These are phyloP conservation scores for Xylaria sp. DNA, from an alignment of 2,329 filamentous ascomycete genomes.

Conservation along the genomic window DNA sequence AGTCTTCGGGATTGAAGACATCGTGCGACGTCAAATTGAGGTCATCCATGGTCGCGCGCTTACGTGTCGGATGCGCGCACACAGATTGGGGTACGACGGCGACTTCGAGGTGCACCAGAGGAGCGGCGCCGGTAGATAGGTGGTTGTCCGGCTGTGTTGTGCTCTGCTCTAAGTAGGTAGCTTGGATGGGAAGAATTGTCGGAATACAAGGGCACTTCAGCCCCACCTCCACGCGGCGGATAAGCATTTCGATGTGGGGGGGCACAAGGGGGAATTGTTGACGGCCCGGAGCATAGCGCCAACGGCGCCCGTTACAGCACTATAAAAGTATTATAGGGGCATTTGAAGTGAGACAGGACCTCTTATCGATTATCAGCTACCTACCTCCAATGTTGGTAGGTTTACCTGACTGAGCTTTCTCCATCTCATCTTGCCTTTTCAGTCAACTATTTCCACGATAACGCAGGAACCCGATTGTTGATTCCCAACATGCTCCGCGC, in stretches of 20 bases:
- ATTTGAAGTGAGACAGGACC: background rate
- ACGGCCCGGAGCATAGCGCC: background rate
- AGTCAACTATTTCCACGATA: slow-evolving; percentile 3
- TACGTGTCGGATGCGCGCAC: slow-evolving; percentile 20
- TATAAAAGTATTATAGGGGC: background rate
- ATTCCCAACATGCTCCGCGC: slow-evolving; percentile 10
- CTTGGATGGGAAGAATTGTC: slow-evolving; percentile 13
- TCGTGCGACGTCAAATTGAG: slow-evolving; percentile 35
- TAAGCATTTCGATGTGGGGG: slow-evolving; percentile 30
- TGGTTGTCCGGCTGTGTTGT: background rate
- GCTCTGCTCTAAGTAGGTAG: slow-evolving; percentile 19
- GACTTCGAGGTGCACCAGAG: background rate
- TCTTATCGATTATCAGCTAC: slow-evolving; percentile 13
- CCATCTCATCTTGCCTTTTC: background rate
- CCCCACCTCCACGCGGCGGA: slow-evolving; percentile 28
- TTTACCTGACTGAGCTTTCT: background rate
- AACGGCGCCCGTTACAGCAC: background rate
- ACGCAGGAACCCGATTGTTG: slow-evolving; percentile 18
- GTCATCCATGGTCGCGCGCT: slow-evolving; percentile 35
- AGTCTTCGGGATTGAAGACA: slow-evolving; percentile 38
- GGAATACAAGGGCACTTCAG: slow-evolving; percentile 11
- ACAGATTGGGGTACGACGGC: background rate
- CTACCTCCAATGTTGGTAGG: too few species aligned
- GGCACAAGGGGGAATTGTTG: background rate
- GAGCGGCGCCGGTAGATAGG: slow-evolving; percentile 6